A percentile compares a stretch with the other conserved stretches of the same genome.
phyloP scores from a whole-genome alignment of 2,329 filamentous ascomycete species.

The Talaromyces funiculosus region DNA sequence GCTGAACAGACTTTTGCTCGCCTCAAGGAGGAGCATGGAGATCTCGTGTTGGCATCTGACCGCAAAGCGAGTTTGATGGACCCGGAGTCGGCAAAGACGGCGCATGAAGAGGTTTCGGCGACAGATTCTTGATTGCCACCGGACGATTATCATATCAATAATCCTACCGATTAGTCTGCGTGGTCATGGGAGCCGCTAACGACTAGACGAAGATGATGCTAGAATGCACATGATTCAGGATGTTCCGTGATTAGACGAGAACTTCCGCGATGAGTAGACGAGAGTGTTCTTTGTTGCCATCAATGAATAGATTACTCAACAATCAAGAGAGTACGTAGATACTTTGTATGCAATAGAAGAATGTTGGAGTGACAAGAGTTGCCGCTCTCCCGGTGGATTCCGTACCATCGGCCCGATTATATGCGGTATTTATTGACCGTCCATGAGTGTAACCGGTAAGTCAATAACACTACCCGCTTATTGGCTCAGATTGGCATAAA shows the following conservation, averaged over 20 bases:
- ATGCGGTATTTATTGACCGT: constrained; percentile 5
- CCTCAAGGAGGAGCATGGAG: constrained; percentile 58
- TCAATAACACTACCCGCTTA: not conserved
- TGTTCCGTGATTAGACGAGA: not conserved
- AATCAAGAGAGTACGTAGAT: not conserved
- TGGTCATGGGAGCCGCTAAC: not conserved
- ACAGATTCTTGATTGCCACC: not conserved
- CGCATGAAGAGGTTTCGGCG: constrained; percentile 7
- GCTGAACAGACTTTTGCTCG: constrained; percentile 59
- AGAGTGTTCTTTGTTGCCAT: not conserved
- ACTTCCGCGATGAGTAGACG: not conserved
- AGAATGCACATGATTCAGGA: not conserved
- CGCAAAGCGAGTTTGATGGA: constrained; percentile 31
- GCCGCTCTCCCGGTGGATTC: constrained; percentile 12
- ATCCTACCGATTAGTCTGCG: not conserved
- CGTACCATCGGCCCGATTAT: constrained; percentile 12
- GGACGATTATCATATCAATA: not conserved
- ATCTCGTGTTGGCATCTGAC: constrained; percentile 37
- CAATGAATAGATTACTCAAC: not conserved
- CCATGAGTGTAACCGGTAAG: not conserved
- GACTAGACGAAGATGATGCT: not conserved
- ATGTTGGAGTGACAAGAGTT: not conserved
- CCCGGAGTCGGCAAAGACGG: constrained; percentile 25
- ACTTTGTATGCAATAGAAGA: not conserved
- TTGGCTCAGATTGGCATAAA: not conserved